A percentile compares a stretch with the other conserved stretches of the same genome.
phyloP scores from a whole-genome alignment of 495 filamentous ascomycete genomes.

The Talaromyces adpressus region DNA sequence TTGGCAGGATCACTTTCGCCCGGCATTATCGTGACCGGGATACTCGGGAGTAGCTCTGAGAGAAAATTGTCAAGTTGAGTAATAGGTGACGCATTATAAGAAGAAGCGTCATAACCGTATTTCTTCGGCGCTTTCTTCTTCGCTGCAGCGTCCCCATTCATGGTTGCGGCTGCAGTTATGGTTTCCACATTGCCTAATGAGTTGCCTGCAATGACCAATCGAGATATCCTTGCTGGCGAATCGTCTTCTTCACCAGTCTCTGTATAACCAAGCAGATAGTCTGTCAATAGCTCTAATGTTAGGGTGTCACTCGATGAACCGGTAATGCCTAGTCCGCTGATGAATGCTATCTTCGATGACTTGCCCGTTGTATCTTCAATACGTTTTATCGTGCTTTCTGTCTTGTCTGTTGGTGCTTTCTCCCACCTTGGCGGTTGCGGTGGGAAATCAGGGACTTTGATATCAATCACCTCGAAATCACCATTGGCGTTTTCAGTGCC shows the following conservation, averaged over 20 bases:
- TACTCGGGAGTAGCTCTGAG: slow-evolving; percentile 65
- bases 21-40: slow-evolving; percentile 75
- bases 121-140: slow-evolving; percentile 59
- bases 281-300: slow-evolving; percentile 67
- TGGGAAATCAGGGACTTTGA: slow-evolving; percentile 79
- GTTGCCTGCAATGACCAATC: slow-evolving; percentile 87
- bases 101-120: slow-evolving; percentile 86
- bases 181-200: slow-evolving; percentile 59
- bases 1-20: slow-evolving; percentile 75
- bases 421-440: slow-evolving; percentile 76
- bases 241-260: slow-evolving; percentile 47
- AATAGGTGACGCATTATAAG: slow-evolving; percentile 81
- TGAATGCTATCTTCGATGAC: slow-evolving; percentile 71
- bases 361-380: slow-evolving; percentile 16
- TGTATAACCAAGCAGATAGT: slow-evolving; percentile 84
- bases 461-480: slow-evolving; percentile 85
- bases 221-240: slow-evolving; percentile 55
- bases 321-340: slow-evolving; percentile 80
- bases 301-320: slow-evolving; percentile 65
- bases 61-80: slow-evolving; percentile 80
- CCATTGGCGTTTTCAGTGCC: slow-evolving; percentile 90
- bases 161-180: slow-evolving; percentile 15
- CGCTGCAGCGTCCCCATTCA: slow-evolving; percentile 21
- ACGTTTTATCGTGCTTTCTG: slow-evolving; percentile 35
- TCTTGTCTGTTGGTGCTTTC: slow-evolving; percentile 29